Conservation (phyloP, 2,329 filamentous ascomycete species). For the Fusarium pseudoanthophilum region DNA sequence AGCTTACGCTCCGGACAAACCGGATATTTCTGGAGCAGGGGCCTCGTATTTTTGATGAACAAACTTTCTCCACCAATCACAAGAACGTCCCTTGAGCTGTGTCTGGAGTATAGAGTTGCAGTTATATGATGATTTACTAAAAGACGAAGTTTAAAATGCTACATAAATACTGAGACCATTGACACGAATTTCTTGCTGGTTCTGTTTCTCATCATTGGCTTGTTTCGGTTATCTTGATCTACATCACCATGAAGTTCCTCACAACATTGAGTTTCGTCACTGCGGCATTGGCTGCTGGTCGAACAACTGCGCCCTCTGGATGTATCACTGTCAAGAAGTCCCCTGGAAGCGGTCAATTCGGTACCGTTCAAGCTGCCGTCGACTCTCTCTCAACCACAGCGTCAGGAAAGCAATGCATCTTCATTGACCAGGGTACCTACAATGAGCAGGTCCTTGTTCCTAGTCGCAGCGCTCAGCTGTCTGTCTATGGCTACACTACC, state of each 20-base stretch:
- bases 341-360: conserved; percentile 47
- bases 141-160: background rate
- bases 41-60: background rate
- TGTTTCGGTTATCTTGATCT: background rate
- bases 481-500: conserved; percentile 67
- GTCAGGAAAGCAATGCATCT: conserved; percentile 66
- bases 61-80: conserved; percentile 32
- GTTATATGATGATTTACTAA: background rate
- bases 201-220: background rate
- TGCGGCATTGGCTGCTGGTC: conserved; percentile 45
- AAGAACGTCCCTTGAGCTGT: too few relatives aligned
- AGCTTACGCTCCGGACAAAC: conserved; percentile 7
- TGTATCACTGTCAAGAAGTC: conserved; percentile 60
- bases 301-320: conserved; percentile 57
- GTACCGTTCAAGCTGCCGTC: conserved; percentile 64
- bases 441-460: conserved; percentile 59
- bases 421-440: conserved; percentile 73
- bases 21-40: background rate
- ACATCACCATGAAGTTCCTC: conserved; percentile 35
- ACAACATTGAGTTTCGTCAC: conserved; percentile 23
- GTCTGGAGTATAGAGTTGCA: background rate
- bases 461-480: conserved; percentile 60
- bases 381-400: conserved; percentile 65
- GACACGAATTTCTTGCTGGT: background rate
- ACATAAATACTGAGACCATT: background rate